These are phyloP conservation scores for Ceriops tagal DNA, from an alignment of 345 rosid species.

Conservation along the genomic window DNA sequence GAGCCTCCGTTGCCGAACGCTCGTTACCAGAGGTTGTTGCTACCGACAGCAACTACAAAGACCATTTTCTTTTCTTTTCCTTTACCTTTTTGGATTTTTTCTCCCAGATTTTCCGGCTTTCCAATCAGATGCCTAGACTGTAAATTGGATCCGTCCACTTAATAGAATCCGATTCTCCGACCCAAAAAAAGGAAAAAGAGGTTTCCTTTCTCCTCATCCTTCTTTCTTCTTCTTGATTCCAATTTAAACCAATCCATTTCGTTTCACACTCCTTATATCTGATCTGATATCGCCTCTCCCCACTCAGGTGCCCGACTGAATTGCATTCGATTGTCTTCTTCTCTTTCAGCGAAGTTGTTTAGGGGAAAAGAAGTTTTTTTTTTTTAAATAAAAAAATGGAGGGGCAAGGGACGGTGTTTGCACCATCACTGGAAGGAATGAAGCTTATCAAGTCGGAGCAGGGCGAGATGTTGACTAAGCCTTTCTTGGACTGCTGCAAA, in stretches of 20 bases:
- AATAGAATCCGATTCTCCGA: neutral
- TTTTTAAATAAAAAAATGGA: slow-evolving; percentile 37
- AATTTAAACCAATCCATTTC: neutral
- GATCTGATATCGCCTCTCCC: neutral
- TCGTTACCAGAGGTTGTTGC: too few relatives aligned
- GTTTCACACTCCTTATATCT: neutral
- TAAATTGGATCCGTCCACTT: too few relatives aligned
- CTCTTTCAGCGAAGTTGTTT: neutral
- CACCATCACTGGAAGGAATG: slow-evolving; percentile 87
- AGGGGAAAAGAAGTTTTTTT: neutral
- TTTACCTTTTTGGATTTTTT: too few relatives aligned
- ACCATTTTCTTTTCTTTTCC: too few relatives aligned
- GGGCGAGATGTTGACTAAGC: slow-evolving; percentile 78
- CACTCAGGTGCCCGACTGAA: too few relatives aligned
- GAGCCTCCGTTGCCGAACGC: too few relatives aligned
- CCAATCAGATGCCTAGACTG: too few relatives aligned
- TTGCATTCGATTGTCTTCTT: too few relatives aligned
- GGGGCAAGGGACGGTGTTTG: slow-evolving; percentile 50
- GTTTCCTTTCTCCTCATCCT: neutral
- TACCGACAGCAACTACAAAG: too few relatives aligned
- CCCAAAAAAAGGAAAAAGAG: neutral
- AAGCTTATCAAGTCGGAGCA: slow-evolving; percentile 64
- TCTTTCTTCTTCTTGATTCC: neutral
- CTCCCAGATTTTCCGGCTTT: too few relatives aligned
- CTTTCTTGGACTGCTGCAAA: slow-evolving; percentile 87